Conservation (phyloP, 169 alveolate species). For the Plasmodium coatneyi region DNA sequence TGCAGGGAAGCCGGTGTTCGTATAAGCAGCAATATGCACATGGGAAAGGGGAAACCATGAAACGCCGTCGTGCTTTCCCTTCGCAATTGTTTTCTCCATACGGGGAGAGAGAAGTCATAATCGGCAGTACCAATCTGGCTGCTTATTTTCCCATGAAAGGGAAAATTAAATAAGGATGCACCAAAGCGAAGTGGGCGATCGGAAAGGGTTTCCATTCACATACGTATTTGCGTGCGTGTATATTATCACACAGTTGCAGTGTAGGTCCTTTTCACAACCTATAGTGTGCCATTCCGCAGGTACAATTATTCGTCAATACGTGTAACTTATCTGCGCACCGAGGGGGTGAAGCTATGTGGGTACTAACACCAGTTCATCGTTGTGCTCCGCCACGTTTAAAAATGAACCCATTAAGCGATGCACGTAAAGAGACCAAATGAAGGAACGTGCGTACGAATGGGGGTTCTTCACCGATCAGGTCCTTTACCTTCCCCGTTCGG, state of each 20-base stretch:
- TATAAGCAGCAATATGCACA: not conserved
- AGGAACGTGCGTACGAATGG: not conserved
- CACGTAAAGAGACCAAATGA: not conserved
- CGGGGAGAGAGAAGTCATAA: not conserved
- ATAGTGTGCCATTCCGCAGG: not conserved
- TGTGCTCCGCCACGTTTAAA: not conserved
- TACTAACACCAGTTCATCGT: not conserved
- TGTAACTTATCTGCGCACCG: not conserved
- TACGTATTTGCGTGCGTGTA: not conserved
- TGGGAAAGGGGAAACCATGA: not conserved
- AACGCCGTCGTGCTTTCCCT: not conserved
- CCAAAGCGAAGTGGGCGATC: not conserved
- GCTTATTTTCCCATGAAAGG: not conserved
- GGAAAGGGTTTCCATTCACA: not conserved
- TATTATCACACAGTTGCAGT: not conserved
- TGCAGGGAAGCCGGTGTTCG: not conserved
- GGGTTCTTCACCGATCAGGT: not conserved
- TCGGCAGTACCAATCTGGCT: not conserved
- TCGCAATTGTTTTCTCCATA: not conserved
- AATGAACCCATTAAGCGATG: not conserved
- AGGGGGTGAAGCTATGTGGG: not conserved
- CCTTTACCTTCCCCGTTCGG: not conserved
- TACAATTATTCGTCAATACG: too few relatives aligned
- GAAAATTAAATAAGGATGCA: not conserved
- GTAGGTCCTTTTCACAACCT: not conserved